phyloP scores from a whole-genome alignment of 805 yeast species.

The Cyberlindnera xishuangbannaensis region DNA sequence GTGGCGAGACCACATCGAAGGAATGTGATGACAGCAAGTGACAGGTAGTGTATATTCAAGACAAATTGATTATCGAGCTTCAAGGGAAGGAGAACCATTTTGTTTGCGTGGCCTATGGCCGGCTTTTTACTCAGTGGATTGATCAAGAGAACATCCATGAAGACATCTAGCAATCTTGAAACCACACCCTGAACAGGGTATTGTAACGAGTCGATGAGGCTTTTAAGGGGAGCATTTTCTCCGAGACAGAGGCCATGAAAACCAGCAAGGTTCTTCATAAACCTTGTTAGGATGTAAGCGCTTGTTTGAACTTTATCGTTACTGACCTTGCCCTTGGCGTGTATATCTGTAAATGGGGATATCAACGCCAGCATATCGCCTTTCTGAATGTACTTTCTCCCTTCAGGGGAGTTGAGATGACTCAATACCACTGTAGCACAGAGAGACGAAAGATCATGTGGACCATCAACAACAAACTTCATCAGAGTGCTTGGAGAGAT shows the following conservation, averaged over 20 bases:
- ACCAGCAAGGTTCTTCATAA: slow-evolving; percentile 76
- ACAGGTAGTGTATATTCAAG: slow-evolving; percentile 57
- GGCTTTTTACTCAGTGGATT: slow-evolving; percentile 36
- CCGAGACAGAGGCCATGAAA: slow-evolving; percentile 56
- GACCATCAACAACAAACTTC: slow-evolving; percentile 50
- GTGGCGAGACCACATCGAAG: slow-evolving; percentile 50
- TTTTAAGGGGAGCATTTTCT: slow-evolving; percentile 47
- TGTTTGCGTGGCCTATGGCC: slow-evolving; percentile 8
- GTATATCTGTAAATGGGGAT: slow-evolving; percentile 66
- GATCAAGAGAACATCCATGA: slow-evolving; percentile 62
- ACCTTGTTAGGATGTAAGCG: slow-evolving; percentile 50
- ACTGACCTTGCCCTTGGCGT: slow-evolving; percentile 40
- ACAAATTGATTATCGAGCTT: slow-evolving; percentile 37
- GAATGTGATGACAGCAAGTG: slow-evolving; percentile 53
- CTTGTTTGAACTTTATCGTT: slow-evolving; percentile 53
- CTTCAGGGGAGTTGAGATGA: slow-evolving; percentile 51
- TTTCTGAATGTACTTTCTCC: slow-evolving; percentile 49
- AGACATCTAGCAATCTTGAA: slow-evolving; percentile 61
- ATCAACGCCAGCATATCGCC: slow-evolving; percentile 57
- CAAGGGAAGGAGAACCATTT: slow-evolving; percentile 22
- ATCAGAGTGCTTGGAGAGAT: slow-evolving; percentile 36
- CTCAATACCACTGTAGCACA: slow-evolving; percentile 44
- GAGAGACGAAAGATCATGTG: slow-evolving; percentile 36
- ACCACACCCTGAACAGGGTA: slow-evolving; percentile 52
- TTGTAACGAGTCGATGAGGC: slow-evolving; percentile 56